Evolutionary conservation across 768 basidiomycete species (phyloP), one percentile per base, ranked within the genome.

Genomic region (Cyclocybe aegerita): DNA sequence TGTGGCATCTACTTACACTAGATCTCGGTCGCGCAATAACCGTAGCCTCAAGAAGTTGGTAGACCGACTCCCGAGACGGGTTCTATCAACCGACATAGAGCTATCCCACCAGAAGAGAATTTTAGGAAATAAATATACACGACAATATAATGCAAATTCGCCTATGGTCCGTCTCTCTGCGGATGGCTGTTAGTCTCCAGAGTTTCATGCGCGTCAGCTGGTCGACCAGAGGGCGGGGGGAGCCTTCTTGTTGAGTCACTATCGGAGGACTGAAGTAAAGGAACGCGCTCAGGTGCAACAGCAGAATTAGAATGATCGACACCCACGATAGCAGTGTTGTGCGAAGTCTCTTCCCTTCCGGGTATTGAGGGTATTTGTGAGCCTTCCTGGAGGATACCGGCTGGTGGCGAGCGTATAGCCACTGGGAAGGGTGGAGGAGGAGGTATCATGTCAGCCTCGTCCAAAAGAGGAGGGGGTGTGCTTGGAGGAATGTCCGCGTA

Each of bases 401-500:
- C 44, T 10, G 47, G 43, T 7, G 48, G 43, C 10, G 39, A 43
- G 35, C 48, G 32, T 7, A 52, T 17, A 7, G 52, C 51, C 7
- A 50, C 31, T 8, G 58, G 58, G 58, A 59, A 59, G 23, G 59
- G 59, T 37, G 56, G 59, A 0, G 57, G 57, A 4, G 56, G 59
- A 1, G 45, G 55, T 11, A 60, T 50, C 32, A 53, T 17, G 11
- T 49, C 33, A 3, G 43, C 14, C 12, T 57, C 57, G 1, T 63
- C 59, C 31, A 53, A 31, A 7, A 51, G 51, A 11, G 65, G 64
- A 4, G 64, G 64, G 4, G 63, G 64, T 4, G 57, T 49, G 11
- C 58, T 52, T 30, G 65, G 63, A 11, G 67, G 65, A n/a, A 69
- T 54, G 43, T 69, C 65, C 39, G 67, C 65, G 44, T 69, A 69